Percentiles rank a stretch among this genome's conserved stretches.
Conservation (phyloP, 306 rosid species). For the Acacia acuminata region DNA sequence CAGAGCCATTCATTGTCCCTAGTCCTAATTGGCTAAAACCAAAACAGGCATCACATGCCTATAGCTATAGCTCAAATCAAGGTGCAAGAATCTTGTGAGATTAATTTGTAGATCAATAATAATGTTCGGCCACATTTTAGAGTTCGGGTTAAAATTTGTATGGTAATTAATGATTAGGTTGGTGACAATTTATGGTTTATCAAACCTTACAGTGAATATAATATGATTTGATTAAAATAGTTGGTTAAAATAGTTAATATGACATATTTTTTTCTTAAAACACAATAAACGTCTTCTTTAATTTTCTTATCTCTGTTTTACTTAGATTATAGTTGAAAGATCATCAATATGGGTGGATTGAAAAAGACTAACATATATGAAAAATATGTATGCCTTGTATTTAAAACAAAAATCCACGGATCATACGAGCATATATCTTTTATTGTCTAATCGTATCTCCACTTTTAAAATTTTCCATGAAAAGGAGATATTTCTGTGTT, state of each 20-base stretch:
- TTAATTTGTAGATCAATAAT: neutral
- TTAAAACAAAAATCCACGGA: too few relatives aligned
- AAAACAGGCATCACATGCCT: constrained; percentile 14
- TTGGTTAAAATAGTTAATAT: too few relatives aligned
- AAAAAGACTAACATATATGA: too few relatives aligned
- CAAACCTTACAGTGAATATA: neutral
- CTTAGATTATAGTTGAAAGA: too few relatives aligned
- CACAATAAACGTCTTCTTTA: too few relatives aligned
- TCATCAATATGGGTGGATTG: too few relatives aligned
- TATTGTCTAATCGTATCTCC: neutral
- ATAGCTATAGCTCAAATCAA: neutral
- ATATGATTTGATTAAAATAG: too few relatives aligned
- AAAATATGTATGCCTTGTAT: too few relatives aligned
- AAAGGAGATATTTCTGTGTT: neutral
- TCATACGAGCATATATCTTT: neutral
- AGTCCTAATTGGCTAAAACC: constrained; percentile 7
- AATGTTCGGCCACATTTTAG: neutral
- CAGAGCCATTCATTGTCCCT: neutral
- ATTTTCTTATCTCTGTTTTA: too few relatives aligned
- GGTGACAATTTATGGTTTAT: neutral
- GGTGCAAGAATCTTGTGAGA: neutral
- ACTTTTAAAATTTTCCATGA: neutral
- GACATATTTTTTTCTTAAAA: too few relatives aligned
- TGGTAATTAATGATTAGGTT: neutral
- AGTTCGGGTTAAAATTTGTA: neutral